Evolutionary conservation across 2,329 filamentous ascomycete genomes (phyloP).

Genomic region (Albifimbria verrucaria): DNA sequence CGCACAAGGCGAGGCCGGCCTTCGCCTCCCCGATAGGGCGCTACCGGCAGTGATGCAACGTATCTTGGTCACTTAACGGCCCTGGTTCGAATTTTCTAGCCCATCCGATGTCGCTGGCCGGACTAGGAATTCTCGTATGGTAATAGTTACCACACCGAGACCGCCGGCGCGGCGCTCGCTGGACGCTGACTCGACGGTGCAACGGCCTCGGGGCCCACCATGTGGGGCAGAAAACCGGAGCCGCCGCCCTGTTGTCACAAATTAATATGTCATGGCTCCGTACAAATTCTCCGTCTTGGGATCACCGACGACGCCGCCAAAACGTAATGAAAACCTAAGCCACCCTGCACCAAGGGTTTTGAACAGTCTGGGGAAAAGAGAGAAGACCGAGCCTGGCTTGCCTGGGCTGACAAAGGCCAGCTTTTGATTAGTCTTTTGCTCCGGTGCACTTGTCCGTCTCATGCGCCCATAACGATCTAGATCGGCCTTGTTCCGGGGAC

Average conservation of each 20-base stretch:
- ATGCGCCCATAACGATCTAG: too few relatives aligned
- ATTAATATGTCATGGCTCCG: not conserved
- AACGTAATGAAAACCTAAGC: not conserved
- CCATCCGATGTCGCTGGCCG: too few relatives aligned
- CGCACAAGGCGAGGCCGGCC: too few relatives aligned
- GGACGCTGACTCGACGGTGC: not conserved
- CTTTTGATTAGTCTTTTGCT: too few relatives aligned
- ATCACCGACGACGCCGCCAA: not conserved
- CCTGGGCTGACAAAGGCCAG: too few relatives aligned
- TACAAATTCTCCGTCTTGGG: not conserved
- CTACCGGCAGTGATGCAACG: not conserved
- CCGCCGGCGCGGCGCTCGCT: not conserved
- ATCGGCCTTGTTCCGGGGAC: too few relatives aligned
- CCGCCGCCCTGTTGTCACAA: too few relatives aligned
- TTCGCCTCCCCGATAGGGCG: not conserved
- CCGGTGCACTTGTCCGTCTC: not conserved
- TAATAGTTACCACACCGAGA: not conserved
- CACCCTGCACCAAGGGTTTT: not conserved
- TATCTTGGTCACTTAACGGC: too few relatives aligned
- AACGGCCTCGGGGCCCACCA: not conserved
- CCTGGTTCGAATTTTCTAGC: too few relatives aligned
- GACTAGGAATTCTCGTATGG: not conserved
- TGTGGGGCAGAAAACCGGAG: not conserved
- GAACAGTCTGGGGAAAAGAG: not conserved
- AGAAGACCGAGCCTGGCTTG: not conserved